Conservation (phyloP, 1,284 basidiomycete species). For the Anthracocystis setariae region DNA sequence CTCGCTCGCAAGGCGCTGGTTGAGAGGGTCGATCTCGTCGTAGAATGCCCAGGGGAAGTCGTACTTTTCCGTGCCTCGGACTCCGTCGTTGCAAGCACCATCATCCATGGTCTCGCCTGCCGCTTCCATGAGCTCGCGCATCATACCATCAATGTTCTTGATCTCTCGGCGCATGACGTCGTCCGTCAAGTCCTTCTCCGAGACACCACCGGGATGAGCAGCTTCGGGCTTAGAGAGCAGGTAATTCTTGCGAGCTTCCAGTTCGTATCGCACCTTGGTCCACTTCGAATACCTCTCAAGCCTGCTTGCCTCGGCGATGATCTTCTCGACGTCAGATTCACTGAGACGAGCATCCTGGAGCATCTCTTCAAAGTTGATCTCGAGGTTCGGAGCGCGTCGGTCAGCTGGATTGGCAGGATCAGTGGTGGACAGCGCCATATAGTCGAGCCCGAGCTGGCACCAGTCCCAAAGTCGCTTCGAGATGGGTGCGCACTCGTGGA, state of each 20-base stretch:
- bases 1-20: conserved; percentile 41
- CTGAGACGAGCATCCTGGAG: conserved; percentile 61
- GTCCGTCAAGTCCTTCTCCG: conserved; percentile 40
- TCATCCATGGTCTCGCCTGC: conserved; percentile 54
- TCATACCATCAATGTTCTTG: conserved; percentile 53
- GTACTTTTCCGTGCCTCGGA: conserved; percentile 60
- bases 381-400: conserved; percentile 56
- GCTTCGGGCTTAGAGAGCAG: conserved; percentile 55
- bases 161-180: conserved; percentile 48
- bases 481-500: conserved; percentile 63
- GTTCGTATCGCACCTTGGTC: conserved; percentile 65
- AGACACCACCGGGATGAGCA: conserved; percentile 44
- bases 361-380: conserved; percentile 65
- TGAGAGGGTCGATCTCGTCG: conserved; percentile 57
- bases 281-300: conserved; percentile 57
- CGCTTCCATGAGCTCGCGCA: conserved; percentile 54
- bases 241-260: conserved; percentile 62
- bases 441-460: conserved; percentile 61
- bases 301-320: conserved; percentile 57
- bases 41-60: conserved; percentile 62
- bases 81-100: conserved; percentile 51
- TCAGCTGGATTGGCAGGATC: conserved; percentile 63
- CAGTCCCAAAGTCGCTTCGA: conserved; percentile 59
- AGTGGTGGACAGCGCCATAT: conserved; percentile 63
- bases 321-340: conserved; percentile 55